phyloP scores from a whole-genome alignment of 176 grass and related monocot species.

The Phragmites australis region DNA sequence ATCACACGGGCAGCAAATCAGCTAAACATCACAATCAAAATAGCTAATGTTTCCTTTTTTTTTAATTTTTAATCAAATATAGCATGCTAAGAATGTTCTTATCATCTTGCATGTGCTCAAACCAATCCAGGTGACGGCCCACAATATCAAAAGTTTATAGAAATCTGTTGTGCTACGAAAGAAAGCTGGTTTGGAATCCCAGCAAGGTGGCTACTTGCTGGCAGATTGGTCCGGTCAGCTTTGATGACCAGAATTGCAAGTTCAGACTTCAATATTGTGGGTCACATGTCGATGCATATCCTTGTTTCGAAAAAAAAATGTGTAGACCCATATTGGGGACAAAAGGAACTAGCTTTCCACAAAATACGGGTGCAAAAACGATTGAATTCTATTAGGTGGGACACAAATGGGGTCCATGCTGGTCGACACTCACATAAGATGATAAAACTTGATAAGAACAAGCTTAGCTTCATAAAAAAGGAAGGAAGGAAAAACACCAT shows the following conservation, averaged over 20 bases:
- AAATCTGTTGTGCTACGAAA: background rate
- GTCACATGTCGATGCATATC: background rate
- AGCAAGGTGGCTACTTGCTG: conserved; percentile 34
- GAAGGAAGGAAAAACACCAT: background rate
- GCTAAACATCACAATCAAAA: conserved; percentile 29
- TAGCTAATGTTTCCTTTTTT: background rate
- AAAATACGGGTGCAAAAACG: conserved; percentile 22
- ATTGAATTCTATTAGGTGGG: background rate
- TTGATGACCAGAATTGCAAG: conserved; percentile 24
- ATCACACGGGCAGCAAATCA: conserved; percentile 38
- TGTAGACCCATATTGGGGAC: background rate
- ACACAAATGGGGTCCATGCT: background rate
- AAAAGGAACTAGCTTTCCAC: background rate
- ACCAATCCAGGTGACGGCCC: conserved; percentile 17
- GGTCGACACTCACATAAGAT: background rate
- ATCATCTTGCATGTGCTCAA: conserved; percentile 28
- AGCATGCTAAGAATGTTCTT: conserved; percentile 25
- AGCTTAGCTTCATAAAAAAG: background rate
- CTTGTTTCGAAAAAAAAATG: background rate
- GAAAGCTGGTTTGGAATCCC: conserved; percentile 26
- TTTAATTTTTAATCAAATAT: background rate
- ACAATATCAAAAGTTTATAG: background rate
- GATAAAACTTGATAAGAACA: conserved; percentile 28
- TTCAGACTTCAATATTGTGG: conserved; percentile 26
- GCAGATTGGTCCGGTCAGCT: conserved; percentile 26